Percentiles rank a stretch among this genome's conserved stretches.
These are phyloP conservation scores for Actinomucor elegans DNA, from an alignment of 371 early-diverging fungal species.

Conservation along the genomic window DNA sequence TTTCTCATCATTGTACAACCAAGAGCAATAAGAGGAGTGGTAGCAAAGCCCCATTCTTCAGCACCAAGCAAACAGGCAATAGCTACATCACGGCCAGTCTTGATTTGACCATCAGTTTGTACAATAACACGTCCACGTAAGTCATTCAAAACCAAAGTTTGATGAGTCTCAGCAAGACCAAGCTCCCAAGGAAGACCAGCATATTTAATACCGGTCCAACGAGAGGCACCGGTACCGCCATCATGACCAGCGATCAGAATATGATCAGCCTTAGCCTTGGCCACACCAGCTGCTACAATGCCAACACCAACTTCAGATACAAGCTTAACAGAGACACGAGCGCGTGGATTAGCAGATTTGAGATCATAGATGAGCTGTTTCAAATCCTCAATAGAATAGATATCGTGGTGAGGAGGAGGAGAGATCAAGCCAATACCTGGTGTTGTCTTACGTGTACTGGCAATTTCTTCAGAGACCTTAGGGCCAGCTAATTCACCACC, in stretches of 20 bases:
- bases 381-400: constrained; percentile 95
- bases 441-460: constrained; percentile 91
- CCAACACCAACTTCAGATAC: constrained; percentile 97
- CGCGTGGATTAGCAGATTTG: constrained; percentile 87
- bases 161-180: constrained; percentile 97
- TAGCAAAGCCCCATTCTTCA: constrained; percentile 98
- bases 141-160: constrained; percentile 93
- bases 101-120: constrained; percentile 97
- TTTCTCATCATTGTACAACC: constrained; percentile 97
- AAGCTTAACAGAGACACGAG: constrained; percentile 94
- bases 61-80: constrained; percentile 95
- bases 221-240: constrained; percentile 98
- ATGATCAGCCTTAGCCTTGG: constrained; percentile 96
- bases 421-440: constrained; percentile 95
- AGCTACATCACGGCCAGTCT: constrained; percentile 95
- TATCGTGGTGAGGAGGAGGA: constrained; percentile 97
- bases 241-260: constrained; percentile 95
- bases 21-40: constrained; percentile 93
- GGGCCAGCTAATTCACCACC: constrained; percentile 80
- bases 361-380: constrained; percentile 97
- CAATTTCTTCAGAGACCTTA: constrained; percentile 91
- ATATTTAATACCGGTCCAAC: constrained; percentile 98
- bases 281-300: constrained; percentile 95
- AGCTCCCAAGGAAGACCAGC: constrained; percentile 98
- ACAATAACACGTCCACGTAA: constrained; percentile 92